Evolutionary conservation across 768 basidiomycete species (phyloP), one percentile per base, ranked within the genome.

Genomic region (Agaricus subrufescens): DNA sequence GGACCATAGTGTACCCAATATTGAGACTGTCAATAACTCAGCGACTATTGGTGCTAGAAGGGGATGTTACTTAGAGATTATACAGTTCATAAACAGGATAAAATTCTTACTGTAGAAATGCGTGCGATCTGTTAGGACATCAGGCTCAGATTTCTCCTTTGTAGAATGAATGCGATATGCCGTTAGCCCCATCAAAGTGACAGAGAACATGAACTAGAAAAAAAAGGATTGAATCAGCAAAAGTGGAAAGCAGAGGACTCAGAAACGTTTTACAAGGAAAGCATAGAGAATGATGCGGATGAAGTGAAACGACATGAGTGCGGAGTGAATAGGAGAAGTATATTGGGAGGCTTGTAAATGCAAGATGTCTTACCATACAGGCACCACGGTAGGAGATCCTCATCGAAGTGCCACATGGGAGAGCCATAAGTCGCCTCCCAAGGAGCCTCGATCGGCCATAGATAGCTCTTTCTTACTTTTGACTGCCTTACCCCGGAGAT

Each of bases 161-260:
- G 87, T 89, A 66, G 86, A 87, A 58, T 80, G 75, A 50, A 87
- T 66, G 12, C 87, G 78, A 26, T 79, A 81, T 4, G 78, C 85
- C 5, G 81, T 71, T 25, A 80, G 62, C 1, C 72, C 75, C 45
- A 80, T 66, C n/a, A 80, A 61, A 10, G 74, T 59, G 25, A 66
- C 62, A 1, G 76, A 71, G 51, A 67, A 67, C 1, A 64, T 43
- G 44, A 64, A 71, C 75, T 88, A 12, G 31, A 58, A 57, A 61
- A 46, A n/a, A 4, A 3, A 8, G 10, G 27, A 15, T 26, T 6
- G 3, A 9, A 8, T 10, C 19, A 14, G 5, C 25, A 30, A n/a
- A 15, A 37, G 27, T 9, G 5, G 10, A n/a, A 15, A 37, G 27
- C 4, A 7, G 10, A 5, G 31, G 5, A 31, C 11, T 34, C 34